Percentiles rank a stretch among this genome's conserved stretches.
These are phyloP conservation scores for Fusarium falciforme DNA, from an alignment of 2,329 filamentous ascomycete genomes.

Conservation along the genomic window DNA sequence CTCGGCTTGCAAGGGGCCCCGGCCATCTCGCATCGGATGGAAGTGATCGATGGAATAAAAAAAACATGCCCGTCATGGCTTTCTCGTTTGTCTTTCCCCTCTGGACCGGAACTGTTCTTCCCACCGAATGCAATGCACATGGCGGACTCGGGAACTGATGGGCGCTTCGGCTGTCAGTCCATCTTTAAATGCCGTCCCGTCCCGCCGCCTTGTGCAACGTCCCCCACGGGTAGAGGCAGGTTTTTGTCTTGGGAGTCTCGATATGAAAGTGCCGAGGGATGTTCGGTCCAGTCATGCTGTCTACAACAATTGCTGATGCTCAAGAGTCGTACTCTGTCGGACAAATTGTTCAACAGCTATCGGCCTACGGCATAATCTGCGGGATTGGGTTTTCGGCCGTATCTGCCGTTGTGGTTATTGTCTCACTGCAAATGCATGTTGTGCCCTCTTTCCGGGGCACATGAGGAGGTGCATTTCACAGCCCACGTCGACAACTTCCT, in stretches of 20 bases:
- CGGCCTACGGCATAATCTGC: background rate
- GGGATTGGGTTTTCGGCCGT: background rate
- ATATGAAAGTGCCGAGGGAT: background rate
- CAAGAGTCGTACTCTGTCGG: background rate
- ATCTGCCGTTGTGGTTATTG: constrained; percentile 10
- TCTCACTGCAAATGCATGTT: constrained; percentile 3
- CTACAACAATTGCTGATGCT: background rate
- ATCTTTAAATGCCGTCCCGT: background rate
- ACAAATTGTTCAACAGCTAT: background rate
- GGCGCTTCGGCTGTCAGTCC: background rate
- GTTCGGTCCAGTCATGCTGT: background rate
- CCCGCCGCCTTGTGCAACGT: background rate
- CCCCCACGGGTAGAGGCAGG: background rate
- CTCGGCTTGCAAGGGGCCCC: constrained; percentile 25
- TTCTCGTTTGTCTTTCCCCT: background rate
- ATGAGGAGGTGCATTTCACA: constrained; percentile 1
- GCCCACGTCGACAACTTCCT: background rate
- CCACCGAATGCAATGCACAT: background rate
- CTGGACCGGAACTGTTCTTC: background rate
- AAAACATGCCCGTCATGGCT: background rate
- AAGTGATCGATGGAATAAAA: background rate
- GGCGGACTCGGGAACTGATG: background rate
- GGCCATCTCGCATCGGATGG: background rate
- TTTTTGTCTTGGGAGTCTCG: background rate
- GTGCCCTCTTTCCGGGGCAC: constrained; percentile 9